These are phyloP conservation scores for Monilinia polystroma DNA, from an alignment of 2,329 filamentous ascomycete genomes.

Conservation along the genomic window DNA sequence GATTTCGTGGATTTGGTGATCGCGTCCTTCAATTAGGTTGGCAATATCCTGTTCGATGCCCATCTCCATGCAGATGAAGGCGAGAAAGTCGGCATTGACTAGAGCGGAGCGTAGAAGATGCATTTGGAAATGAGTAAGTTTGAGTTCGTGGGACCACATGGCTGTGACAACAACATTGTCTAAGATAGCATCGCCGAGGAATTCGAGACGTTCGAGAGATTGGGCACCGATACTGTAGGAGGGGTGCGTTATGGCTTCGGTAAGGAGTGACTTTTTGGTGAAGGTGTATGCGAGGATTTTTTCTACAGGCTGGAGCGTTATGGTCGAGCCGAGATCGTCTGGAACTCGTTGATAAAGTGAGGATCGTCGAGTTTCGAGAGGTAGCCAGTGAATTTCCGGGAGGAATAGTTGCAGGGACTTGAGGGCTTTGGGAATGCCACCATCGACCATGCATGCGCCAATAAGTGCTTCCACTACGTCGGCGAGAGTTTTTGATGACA, in stretches of 20 bases:
- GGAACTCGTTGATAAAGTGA: conserved; percentile 48
- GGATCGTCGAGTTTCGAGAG: conserved; percentile 45
- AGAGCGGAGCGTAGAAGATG: conserved; percentile 73
- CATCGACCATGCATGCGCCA: conserved; percentile 69
- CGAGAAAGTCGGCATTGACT: conserved; percentile 78
- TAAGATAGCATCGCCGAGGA: conserved; percentile 81
- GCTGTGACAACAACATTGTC: conserved; percentile 70
- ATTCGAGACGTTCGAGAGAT: conserved; percentile 74
- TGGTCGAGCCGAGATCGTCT: conserved; percentile 41
- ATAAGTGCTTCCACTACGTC: conserved; percentile 87
- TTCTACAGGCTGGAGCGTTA: conserved; percentile 53
- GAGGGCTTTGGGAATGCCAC: conserved; percentile 63
- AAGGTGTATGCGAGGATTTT: conserved; percentile 71
- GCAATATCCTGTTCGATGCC: conserved; percentile 41
- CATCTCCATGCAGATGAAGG: conserved; percentile 69
- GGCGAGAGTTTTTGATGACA: conserved; percentile 78
- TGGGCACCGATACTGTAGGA: conserved; percentile 53
- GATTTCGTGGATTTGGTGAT: conserved; percentile 11
- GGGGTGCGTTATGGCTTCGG: conserved; percentile 79
- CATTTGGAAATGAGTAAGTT: conserved; percentile 60
- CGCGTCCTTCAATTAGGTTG: neutral
- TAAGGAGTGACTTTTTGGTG: conserved; percentile 62
- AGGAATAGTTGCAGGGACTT: conserved; percentile 67
- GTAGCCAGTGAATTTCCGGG: conserved; percentile 55
- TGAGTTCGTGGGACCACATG: conserved; percentile 50